A percentile compares a stretch with the other conserved stretches of the same genome.
Evolutionary conservation across 1,284 basidiomycete species (phyloP).

Genomic region (Moesziomyces globuligerus): DNA sequence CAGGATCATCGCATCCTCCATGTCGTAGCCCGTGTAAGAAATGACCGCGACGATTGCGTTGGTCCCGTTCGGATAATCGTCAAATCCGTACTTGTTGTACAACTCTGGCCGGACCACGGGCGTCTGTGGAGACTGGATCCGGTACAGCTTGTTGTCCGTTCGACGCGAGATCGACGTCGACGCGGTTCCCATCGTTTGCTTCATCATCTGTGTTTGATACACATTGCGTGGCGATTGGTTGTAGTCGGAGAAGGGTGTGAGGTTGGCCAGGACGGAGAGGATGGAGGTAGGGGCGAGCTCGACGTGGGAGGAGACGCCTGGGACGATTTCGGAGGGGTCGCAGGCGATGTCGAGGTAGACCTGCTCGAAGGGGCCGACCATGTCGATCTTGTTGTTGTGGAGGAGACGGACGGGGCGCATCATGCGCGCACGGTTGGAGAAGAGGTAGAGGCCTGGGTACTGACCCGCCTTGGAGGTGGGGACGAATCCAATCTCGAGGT

Average conservation of each 20-base stretch:
- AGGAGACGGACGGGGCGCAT: conserved; percentile 97
- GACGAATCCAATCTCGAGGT: conserved; percentile 94
- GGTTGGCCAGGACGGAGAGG: conserved; percentile 78
- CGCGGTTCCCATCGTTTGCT: conserved; percentile 99
- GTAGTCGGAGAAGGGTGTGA: conserved; percentile 85
- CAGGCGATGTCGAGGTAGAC: conserved; percentile 99
- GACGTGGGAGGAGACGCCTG: conserved; percentile 81
- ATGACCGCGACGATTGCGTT: conserved; percentile 99
- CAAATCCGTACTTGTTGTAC: conserved; percentile 97
- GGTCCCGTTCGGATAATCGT: conserved; percentile 96
- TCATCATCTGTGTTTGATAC: conserved; percentile 91
- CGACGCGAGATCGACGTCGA: conserved; percentile 88
- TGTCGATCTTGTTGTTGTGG: conserved; percentile 84
- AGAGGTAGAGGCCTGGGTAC: conserved; percentile 95
- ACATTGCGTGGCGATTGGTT: conserved; percentile 79
- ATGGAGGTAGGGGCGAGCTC: conserved; percentile 96
- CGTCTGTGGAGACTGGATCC: conserved; percentile 92
- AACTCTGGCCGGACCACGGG: conserved; percentile 91
- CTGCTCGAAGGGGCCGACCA: conserved; percentile 96
- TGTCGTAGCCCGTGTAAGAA: conserved; percentile 99
- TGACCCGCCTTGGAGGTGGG: conserved; percentile 91
- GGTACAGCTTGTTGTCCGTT: conserved; percentile 98
- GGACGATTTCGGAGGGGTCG: conserved; percentile 86
- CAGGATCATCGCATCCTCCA: conserved; percentile 99
- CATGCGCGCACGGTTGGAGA: conserved; percentile 88